phyloP scores from a whole-genome alignment of 2,329 filamentous ascomycete species.

The Eutypella sp. region DNA sequence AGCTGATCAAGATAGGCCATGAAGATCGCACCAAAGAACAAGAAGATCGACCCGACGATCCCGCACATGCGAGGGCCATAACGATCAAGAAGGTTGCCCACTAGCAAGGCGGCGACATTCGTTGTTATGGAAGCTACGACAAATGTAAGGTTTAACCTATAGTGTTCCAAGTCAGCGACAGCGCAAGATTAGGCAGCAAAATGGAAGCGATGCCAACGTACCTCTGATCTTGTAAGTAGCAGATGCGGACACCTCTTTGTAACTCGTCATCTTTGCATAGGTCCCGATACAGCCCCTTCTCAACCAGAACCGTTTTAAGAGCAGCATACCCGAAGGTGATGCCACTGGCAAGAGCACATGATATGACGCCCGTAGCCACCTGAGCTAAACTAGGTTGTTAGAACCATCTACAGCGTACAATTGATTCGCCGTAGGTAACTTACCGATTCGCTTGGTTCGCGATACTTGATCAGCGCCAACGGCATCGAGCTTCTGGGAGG shows the following conservation, averaged over 20 bases:
- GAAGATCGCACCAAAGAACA: constrained; percentile 53
- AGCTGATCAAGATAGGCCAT: constrained; percentile 54
- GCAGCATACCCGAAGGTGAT: constrained; percentile 62
- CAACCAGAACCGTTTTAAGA: constrained; percentile 57
- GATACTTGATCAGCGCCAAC: not conserved
- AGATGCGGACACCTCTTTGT: constrained; percentile 20
- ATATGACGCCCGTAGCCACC: constrained; percentile 56
- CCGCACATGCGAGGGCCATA: constrained; percentile 61
- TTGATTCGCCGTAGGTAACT: too few species aligned
- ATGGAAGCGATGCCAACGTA: not conserved
- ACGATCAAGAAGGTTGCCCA: constrained; percentile 62
- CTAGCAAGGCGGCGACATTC: constrained; percentile 61
- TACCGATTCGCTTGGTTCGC: not conserved
- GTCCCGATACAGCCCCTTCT: constrained; percentile 52
- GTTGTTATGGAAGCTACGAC: constrained; percentile 63
- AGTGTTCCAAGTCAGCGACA: constrained; percentile 27
- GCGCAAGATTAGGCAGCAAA: constrained; percentile 25
- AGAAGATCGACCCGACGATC: constrained; percentile 52
- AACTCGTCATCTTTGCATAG: constrained; percentile 43
- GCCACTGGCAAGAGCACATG: constrained; percentile 62
- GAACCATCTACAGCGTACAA: constrained; percentile 1
- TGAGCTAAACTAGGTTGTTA: constrained; percentile 42
- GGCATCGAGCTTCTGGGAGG: not conserved
- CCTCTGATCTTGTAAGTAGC: not conserved
- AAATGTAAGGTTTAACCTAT: constrained; percentile 67